phyloP scores from a whole-genome alignment of 2,329 filamentous ascomycete species.

The Sporothrix pseudoabietina region DNA sequence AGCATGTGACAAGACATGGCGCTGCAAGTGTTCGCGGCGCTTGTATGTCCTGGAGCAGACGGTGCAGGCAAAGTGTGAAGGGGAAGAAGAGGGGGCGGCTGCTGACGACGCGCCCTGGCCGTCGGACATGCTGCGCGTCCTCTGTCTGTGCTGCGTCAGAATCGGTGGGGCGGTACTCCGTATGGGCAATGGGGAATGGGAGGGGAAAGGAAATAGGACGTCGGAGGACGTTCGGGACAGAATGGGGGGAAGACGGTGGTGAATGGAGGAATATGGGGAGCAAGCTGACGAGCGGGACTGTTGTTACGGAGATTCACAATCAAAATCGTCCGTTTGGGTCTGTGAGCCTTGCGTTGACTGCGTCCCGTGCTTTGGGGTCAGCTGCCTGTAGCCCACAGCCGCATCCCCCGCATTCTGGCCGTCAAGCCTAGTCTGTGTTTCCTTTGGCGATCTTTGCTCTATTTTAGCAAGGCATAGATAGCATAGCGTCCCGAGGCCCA shows the following conservation, averaged over 20 bases:
- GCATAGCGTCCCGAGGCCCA: not conserved
- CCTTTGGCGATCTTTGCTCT: not conserved
- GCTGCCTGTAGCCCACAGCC: not conserved
- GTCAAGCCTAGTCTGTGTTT: not conserved
- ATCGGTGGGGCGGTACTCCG: too few relatives aligned
- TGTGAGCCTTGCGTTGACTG: not conserved
- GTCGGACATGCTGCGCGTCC: not conserved
- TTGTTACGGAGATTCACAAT: not conserved
- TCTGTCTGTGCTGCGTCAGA: not conserved
- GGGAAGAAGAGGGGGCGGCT: not conserved
- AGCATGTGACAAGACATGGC: constrained; percentile 22
- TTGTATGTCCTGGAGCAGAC: constrained; percentile 25
- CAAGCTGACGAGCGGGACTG: too few relatives aligned
- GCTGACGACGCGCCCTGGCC: not conserved
- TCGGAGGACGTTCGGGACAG: not conserved
- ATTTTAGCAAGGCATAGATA: not conserved
- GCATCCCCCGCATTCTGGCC: constrained; percentile 2
- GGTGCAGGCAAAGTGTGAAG: not conserved
- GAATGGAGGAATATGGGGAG: not conserved
- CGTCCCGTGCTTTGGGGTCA: not conserved
- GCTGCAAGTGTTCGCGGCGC: constrained; percentile 27
- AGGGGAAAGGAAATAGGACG: not conserved
- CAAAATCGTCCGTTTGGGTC: not conserved
- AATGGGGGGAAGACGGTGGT: not conserved
- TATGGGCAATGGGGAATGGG: not conserved